phyloP scores from a whole-genome alignment of 2,329 filamentous ascomycete species.

The Calonectria honghensis region DNA sequence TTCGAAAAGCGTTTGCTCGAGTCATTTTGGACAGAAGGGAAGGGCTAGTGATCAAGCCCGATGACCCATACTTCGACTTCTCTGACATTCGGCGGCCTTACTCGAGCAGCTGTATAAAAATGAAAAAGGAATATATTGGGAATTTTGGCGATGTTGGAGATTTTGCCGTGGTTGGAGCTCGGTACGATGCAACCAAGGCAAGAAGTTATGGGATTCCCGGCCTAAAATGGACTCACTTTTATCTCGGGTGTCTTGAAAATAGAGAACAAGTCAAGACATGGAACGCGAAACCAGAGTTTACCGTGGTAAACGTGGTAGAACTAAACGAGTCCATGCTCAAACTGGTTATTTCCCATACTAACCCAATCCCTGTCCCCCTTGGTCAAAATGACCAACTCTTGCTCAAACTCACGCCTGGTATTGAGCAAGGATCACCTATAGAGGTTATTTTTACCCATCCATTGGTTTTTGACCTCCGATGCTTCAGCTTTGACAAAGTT shows the following conservation, averaged over 20 bases:
- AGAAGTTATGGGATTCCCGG: slow-evolving; percentile 71
- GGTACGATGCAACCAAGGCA: slow-evolving; percentile 80
- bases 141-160: slow-evolving; percentile 89
- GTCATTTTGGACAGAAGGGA: slow-evolving; percentile 82
- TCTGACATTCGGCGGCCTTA: slow-evolving; percentile 59
- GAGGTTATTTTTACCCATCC: slow-evolving; percentile 79
- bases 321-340: slow-evolving; percentile 72
- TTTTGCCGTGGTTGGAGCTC: slow-evolving; percentile 85
- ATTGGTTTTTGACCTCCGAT: slow-evolving; percentile 86
- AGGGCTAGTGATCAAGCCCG: slow-evolving; percentile 87
- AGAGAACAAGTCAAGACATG: slow-evolving; percentile 73
- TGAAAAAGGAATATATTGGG: slow-evolving; percentile 90
- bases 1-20: slow-evolving; percentile 80
- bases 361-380: slow-evolving; percentile 63
- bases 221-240: slow-evolving; percentile 86
- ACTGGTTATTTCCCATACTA: slow-evolving; percentile 69
- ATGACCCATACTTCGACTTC: slow-evolving; percentile 84
- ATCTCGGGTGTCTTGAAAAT: slow-evolving; percentile 85
- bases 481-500: slow-evolving; percentile 85
- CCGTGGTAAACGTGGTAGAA: slow-evolving; percentile 79
- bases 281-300: slow-evolving; percentile 75
- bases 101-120: slow-evolving; percentile 80
- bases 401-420: slow-evolving; percentile 67
- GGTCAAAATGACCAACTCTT: slow-evolving; percentile 64
- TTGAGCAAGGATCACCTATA: slow-evolving; percentile 65